Base-by-base conservation (phyloP, 208 protist genomes). In the Herpetomonas samuelpessoai region DNA sequence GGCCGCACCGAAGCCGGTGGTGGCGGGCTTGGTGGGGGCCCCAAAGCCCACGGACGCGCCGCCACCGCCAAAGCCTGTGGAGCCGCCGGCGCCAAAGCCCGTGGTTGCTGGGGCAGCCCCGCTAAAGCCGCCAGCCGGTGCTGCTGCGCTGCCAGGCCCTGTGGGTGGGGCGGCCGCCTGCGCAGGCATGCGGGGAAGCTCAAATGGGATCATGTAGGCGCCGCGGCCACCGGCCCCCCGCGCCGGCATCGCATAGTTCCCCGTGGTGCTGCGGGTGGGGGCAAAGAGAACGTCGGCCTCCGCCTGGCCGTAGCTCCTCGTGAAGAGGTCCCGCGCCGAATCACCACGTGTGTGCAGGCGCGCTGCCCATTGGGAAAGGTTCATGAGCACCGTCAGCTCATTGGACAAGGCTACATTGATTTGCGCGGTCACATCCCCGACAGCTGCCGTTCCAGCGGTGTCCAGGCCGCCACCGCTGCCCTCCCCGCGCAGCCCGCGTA, bases 261-360 rank as follows among this genome's bases (percentile, higher is more conserved):
- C 29, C 22, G 27, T 29, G 24, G 21, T 22, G 16, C 22, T 12
- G 4, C 21, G 57, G 7, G 64, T 71, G 57, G 63, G 62, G 18
- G 69, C 65, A 54, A 90, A 83, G 28, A 93, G 61, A 6, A 84
- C 66, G 28, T 83, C 74, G n/a, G 86, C 77, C 53, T 93, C 86
- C 26, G 72, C 73, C 25, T 81, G 55, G 41, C 86, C 82, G 68
- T 88, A 93, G 24, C 76, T 70, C 1, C 81, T 77, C 18, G 73
- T 74, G 62, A 93, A 89, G 45, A 81, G 60, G 54, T 81, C 68
- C 44, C 86, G 73, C 1, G 78, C 79, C 10, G 48, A 61, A 51
- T 84, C 65, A 31, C 69, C 68, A 50, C 80, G 79, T 7, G 63
- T 61, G 61, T 93, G 82, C 41, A 88, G 70, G 28, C 77, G 69